Conservation (phyloP, 495 filamentous ascomycete genomes). For the Bathelium albidoporum region DNA sequence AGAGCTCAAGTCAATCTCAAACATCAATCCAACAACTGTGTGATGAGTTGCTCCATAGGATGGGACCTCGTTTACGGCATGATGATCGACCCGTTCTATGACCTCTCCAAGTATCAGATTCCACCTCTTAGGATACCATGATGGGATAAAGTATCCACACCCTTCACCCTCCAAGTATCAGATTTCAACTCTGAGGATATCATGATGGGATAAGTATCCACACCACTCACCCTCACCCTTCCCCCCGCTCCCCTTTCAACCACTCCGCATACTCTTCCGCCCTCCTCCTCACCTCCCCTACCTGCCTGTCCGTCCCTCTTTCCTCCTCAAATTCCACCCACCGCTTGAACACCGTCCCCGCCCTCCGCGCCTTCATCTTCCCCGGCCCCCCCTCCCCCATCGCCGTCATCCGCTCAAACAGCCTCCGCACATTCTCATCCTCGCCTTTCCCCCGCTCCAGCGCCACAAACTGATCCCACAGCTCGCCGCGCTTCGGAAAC, state of each 20-base stretch:
- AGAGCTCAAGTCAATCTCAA: no score
- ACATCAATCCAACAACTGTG: no score
- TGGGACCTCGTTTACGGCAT: no score
- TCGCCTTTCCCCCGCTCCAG: slow-evolving; percentile 51
- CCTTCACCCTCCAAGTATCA: not conserved
- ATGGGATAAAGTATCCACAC: not conserved
- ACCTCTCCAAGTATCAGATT: no score
- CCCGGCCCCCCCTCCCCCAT: slow-evolving; percentile 18
- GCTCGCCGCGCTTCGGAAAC: slow-evolving; percentile 77
- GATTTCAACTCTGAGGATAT: no score
- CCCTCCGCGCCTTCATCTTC: slow-evolving; percentile 40
- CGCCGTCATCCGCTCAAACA: slow-evolving; percentile 70
- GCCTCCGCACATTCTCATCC: slow-evolving; percentile 53
- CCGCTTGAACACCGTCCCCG: slow-evolving; percentile 26
- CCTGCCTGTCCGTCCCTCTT: slow-evolving; percentile 24
- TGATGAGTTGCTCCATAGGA: no score
- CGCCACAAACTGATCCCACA: slow-evolving; percentile 87
- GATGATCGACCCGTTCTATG: no score
- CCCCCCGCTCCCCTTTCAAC: slow-evolving; percentile 19
- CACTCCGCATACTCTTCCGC: slow-evolving; percentile 23
- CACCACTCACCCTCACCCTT: slow-evolving; percentile 7
- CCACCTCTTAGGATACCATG: no score
- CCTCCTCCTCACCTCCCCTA: slow-evolving; percentile 22
- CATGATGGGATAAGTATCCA: no score
- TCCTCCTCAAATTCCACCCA: slow-evolving; percentile 33